Evolutionary conservation across 805 yeast genomes (phyloP), one percentile per base, ranked within the genome.

Genomic region (Starmera pachycereana): DNA sequence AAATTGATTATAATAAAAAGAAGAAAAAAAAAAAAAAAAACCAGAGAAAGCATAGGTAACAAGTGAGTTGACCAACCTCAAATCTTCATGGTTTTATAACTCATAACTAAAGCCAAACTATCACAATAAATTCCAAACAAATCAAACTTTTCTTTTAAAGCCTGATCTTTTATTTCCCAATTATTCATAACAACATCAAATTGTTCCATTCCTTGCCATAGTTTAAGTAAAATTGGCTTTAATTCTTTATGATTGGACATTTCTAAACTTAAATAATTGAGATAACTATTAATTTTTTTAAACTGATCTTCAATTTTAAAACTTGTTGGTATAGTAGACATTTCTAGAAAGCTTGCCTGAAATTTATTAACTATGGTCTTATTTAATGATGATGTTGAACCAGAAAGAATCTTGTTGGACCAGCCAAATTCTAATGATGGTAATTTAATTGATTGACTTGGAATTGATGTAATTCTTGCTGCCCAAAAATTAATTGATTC

Each of bases 401-500:
- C 27, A 7, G 27, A 22, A 22, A 22, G 27, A 22, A 22, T 22
- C 6, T 22, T 22, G 9, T 22, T 22, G 27, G 27, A 22, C 27
- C 27, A 22, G 27, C 96, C 96, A 54, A 76, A 87, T 55, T 88
- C 94, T 43, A 22, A 22, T 4, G 27, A 22, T 22, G 27, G 27
- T 7, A 22, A 22, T 22, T 22, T 22, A 16, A 22, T 22, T 22
- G 27, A 22, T 22, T 22, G 27, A 5, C 65, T 69, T 4, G 95
- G 95, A 16, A 85, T 79, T 12, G 88, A 81, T 7, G 95, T 81
- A 31, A 83, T 72, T 47, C 92, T 72, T 2, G 90, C 84, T 3
- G 94, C 85, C 96, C 96, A 88, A 56, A 84, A 88, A 58, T 87
- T 88, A 60, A 92, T 79, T 6, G 90, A 76, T 48, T 80, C 74